Evolutionary conservation across 2,329 filamentous ascomycete species (phyloP).

Genomic region (Botrytis cinerea): DNA sequence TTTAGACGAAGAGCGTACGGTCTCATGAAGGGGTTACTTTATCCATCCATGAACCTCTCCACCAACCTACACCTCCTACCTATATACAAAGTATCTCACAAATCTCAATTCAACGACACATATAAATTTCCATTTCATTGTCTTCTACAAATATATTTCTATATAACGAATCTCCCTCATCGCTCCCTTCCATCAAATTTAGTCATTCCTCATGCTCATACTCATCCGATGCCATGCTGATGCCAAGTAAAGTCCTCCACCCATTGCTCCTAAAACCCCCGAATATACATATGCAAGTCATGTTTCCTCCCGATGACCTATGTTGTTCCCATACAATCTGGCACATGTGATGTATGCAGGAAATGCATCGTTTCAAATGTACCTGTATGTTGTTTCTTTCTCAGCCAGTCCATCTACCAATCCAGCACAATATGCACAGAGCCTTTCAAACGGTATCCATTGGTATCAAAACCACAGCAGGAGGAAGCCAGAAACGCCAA

Average conservation of each 20-base stretch:
- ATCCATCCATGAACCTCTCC: not conserved
- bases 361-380: not conserved
- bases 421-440: constrained; percentile 1
- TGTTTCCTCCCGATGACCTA: not conserved
- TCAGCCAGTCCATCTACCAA: not conserved
- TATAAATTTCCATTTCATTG: not conserved
- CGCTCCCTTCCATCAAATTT: not conserved
- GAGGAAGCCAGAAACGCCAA: constrained; percentile 14
- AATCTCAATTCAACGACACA: not conserved
- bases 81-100: too few relatives aligned
- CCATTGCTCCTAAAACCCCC: constrained; percentile 17
- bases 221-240: not conserved
- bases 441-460: not conserved
- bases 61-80: not conserved
- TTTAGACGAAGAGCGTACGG: not conserved
- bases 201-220: not conserved
- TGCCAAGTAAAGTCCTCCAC: constrained; percentile 10
- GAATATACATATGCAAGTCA: constrained; percentile 16
- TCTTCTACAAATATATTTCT: not conserved
- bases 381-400: constrained; percentile 2
- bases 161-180: not conserved
- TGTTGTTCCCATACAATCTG: constrained; percentile 12
- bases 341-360: not conserved
- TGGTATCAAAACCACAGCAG: constrained; percentile 17
- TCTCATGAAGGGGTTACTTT: not conserved